Conservation (phyloP, 2,329 filamentous ascomycete species). For the Celoporthe dispersa region DNA sequence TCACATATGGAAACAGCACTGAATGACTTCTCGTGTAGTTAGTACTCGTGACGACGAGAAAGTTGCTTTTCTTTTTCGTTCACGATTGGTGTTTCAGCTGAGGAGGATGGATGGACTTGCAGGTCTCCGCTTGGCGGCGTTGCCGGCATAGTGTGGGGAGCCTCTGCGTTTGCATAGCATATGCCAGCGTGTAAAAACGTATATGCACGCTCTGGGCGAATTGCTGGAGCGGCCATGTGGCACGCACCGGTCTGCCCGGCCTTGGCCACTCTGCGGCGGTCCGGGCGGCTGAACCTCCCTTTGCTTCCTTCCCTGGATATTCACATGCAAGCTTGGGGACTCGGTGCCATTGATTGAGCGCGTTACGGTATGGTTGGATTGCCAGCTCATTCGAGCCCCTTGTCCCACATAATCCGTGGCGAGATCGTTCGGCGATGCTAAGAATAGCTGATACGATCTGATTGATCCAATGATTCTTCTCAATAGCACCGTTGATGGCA, state of each 20-base stretch:
- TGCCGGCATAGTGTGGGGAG: constrained; percentile 1
- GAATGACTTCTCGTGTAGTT: not conserved
- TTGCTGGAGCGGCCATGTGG: not conserved
- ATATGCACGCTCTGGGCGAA: not conserved
- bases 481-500: not conserved
- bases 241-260: not conserved
- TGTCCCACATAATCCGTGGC: not conserved
- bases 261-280: not conserved
- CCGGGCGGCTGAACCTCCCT: not conserved
- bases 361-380: not conserved
- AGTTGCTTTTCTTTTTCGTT: not conserved
- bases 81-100: not conserved
- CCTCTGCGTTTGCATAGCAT: not conserved
- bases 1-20: not conserved
- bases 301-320: not conserved
- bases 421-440: too few relatives aligned
- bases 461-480: too few relatives aligned
- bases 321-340: not conserved
- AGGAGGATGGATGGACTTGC: not conserved
- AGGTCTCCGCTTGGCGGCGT: not conserved
- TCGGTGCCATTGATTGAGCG: not conserved
- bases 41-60: not conserved
- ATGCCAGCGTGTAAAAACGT: not conserved
- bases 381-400: not conserved
- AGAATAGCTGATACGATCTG: too few relatives aligned